Evolutionary conservation across 306 rosid species (phyloP), one percentile per base, ranked within the genome.

Genomic region (Fragaria ananassa): DNA sequence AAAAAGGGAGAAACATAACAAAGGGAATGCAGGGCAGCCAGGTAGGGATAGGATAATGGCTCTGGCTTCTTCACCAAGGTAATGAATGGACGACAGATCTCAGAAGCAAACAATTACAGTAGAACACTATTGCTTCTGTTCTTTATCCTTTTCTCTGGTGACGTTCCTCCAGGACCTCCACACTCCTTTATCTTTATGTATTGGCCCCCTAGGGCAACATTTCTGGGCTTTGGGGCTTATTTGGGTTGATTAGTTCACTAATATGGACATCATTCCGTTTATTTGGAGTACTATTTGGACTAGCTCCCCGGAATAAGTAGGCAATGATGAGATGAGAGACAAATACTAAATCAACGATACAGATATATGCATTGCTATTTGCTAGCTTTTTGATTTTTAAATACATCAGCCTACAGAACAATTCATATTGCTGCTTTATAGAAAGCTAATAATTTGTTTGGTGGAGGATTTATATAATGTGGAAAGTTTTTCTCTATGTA

Each of bases 381-480:
- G 8, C 54, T 49, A 49, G 19, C n/a, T 49, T 53, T 53, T 53
- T 2, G 25, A 53, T 19, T 7, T 7, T 56, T 21, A 21, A 21
- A 56, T 21, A 3, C 61, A 56, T 54, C 13, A 56, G 4, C 12
- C 60, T 1, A 19, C 1, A 27, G 74, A 31, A 31, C 9, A 14
- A 27, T 3, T 61, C 67, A 6, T 31, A 29, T 39, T 44, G 12
- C 47, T 44, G 14, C 41, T 62, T 62, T n/a, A 34, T 4, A 37
- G 6, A 37, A 39, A n/a, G 23, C 53, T n/a, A 23, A 51, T 54
- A 44, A 10, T 14, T 14, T 37, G 9, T 72, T 42, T 21, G 76
- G 76, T 72, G 76, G 39, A 54, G 67, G 21, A 8, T 57, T 23
- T 23, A 9, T n/a, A 54, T 54, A 73, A 25, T 73, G 69, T 74